phyloP scores from a whole-genome alignment of 257 asterid genomes.

The Mentha longifolia region DNA sequence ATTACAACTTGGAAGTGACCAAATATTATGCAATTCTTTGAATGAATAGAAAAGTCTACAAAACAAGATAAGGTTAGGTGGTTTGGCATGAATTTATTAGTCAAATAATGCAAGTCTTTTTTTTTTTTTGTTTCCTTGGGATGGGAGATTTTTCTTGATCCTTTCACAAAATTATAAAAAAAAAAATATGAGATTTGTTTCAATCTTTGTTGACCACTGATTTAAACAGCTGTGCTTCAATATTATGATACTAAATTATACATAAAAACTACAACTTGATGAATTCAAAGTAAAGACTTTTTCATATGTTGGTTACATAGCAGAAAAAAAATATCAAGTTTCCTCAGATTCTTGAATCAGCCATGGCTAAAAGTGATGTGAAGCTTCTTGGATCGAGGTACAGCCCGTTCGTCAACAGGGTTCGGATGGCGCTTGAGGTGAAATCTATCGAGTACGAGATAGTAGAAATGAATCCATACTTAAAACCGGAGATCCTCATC shows the following conservation, averaged over 20 bases:
- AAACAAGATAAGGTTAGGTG: neutral
- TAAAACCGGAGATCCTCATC: conserved; percentile 46
- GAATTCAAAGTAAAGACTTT: neutral
- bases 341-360: neutral
- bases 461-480: conserved; percentile 29
- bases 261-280: neutral
- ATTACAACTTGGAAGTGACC: too few relatives aligned
- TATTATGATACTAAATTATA: too few relatives aligned
- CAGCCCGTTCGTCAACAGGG: conserved; percentile 54
- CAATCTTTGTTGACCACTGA: fast-evolving
- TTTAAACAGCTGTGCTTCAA: too few relatives aligned
- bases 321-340: neutral
- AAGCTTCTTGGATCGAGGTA: conserved; percentile 46
- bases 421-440: conserved; percentile 48
- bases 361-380: conserved; percentile 46
- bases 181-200: too few relatives aligned
- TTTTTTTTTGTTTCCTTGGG: neutral
- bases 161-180: too few relatives aligned
- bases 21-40: neutral
- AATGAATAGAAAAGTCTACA: neutral
- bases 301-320: neutral
- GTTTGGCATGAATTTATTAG: neutral
- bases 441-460: conserved; percentile 55
- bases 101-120: neutral
- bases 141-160: too few relatives aligned